Evolutionary conservation across 108 stramenopile genomes (phyloP).

Genomic region (Bacterosira constricta): DNA sequence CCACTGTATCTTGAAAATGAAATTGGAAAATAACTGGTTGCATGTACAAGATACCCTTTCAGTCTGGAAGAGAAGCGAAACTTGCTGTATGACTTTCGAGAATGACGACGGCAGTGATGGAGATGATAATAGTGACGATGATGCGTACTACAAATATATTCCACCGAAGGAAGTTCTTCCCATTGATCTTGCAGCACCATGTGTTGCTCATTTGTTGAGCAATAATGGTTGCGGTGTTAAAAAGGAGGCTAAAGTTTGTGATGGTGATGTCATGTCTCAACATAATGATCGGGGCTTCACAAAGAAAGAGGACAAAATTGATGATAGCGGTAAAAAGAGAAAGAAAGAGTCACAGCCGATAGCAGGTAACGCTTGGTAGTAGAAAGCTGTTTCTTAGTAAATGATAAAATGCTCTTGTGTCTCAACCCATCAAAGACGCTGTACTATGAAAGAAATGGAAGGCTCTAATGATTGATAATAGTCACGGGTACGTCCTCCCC

Average conservation of each 20-base stretch:
- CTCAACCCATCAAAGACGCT: no score
- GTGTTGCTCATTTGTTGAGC: slow-evolving; percentile 47
- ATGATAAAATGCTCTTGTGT: no score
- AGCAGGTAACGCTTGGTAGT: slow-evolving; percentile 39
- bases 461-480: not conserved
- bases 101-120: slow-evolving; percentile 60
- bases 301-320: not conserved
- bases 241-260: not conserved
- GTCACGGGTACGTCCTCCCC: not conserved
- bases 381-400: not conserved
- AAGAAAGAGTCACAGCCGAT: not conserved
- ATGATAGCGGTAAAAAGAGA: not conserved
- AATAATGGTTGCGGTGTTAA: not conserved
- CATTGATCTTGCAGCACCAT: slow-evolving; percentile 57
- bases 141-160: slow-evolving; percentile 76
- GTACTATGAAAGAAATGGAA: no score
- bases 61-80: slow-evolving; percentile 88
- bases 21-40: slow-evolving; percentile 74
- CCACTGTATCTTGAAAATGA: slow-evolving; percentile 82
- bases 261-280: not conserved
- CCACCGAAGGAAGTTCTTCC: slow-evolving; percentile 78
- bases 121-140: slow-evolving; percentile 51
- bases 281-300: not conserved
- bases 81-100: slow-evolving; percentile 71
- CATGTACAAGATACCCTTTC: slow-evolving; percentile 79